These are phyloP conservation scores for Paragyromitra xinjiangensis DNA, from an alignment of 495 filamentous ascomycete species.

Conservation along the genomic window DNA sequence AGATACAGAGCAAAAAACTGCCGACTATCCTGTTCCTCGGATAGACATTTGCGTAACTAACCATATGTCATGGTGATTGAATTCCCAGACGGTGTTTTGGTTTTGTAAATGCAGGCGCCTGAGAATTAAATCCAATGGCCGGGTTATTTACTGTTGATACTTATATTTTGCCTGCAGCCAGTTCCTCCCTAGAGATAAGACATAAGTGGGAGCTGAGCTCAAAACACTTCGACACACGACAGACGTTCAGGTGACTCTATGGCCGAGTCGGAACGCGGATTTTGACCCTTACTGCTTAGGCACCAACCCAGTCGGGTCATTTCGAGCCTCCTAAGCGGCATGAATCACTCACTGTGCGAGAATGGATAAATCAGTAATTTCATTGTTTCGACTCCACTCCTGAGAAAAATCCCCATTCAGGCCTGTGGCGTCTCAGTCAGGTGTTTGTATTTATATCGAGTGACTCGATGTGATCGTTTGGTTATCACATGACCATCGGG, in stretches of 20 bases:
- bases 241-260: not conserved
- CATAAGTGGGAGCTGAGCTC: not conserved
- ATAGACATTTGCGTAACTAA: not conserved
- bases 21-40: not conserved
- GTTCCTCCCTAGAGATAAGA: not conserved
- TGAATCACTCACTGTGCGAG: not conserved
- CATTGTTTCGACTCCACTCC: not conserved
- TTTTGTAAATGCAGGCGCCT: not conserved
- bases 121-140: not conserved
- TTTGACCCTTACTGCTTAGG: not conserved
- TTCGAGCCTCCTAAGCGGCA: not conserved
- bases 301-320: no score
- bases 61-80: not conserved
- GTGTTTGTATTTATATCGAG: not conserved
- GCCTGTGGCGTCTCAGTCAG: no score
- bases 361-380: not conserved
- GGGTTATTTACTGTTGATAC: not conserved
- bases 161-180: not conserved
- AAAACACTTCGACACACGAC: not conserved
- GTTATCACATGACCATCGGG: not conserved
- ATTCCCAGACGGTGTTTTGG: not conserved
- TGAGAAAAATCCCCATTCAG: not conserved
- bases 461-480: not conserved
- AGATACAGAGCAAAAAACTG: no score
- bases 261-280: not conserved